Evolutionary conservation across 768 basidiomycete species (phyloP), one percentile per base, ranked within the genome.

Genomic region (Panaeolus papilionaceus): DNA sequence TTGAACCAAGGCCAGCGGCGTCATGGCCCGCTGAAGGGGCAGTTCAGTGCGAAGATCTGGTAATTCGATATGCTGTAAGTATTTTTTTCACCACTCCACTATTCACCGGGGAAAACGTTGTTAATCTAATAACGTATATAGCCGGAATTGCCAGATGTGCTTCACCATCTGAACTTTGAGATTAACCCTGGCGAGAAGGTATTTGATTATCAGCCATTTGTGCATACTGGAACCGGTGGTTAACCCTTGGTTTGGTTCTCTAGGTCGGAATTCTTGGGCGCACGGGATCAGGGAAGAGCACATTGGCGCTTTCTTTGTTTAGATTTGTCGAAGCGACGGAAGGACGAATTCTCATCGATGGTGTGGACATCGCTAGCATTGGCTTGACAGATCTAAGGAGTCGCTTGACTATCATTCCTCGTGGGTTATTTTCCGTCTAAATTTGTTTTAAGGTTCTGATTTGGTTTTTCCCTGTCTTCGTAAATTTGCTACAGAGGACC

Each of bases 121-220:
- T 66, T 61, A 12, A 33, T 39, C 33, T 7, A 11, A 20, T 5
- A 18, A 23, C 62, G 58, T 12, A 20, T 33, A 5, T 63, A 95
- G 92, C 93, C 94, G 61, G 92, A 95, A n/a, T 82, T 97, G 20
- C 95, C 95, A 1, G 82, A 92, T 72, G 94, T 97, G 1, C 81
- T 97, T 16, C 95, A 96, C 75, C 80, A 86, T 40, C 76, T 97
- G 26, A 91, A 83, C 70, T 96, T 96, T 75, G 83, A 87, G 20
- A 82, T 96, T 28, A 76, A 79, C 2, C 88, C 93, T 0, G 88
- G 90, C 9, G 91, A 94, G 79, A 94, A 96, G 83, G 89, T 91
- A 68, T 70, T 81, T 63, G 39, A 7, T 7, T 18, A 61, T 58
- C 28, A 4, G 33, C 6, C 54, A 58, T 4, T 4, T 33, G 28